Percentiles rank a stretch among this genome's conserved stretches.
Evolutionary conservation across 2,329 filamentous ascomycete genomes (phyloP).

Genomic region (Capronia epimyces): DNA sequence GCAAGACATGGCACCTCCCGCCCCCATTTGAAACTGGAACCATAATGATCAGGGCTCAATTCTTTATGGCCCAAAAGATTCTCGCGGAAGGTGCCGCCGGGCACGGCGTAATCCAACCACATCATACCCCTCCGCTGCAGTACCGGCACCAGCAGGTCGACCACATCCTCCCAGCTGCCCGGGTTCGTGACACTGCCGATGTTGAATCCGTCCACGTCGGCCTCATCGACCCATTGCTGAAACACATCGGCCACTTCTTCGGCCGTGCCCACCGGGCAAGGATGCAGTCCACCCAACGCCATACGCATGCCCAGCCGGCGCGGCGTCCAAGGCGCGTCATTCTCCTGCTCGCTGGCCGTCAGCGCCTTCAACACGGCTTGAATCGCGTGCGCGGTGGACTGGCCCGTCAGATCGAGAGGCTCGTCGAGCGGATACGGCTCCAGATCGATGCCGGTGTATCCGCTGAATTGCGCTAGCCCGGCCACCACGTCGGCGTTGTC

Average conservation of each 20-base stretch:
- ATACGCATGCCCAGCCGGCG: neutral
- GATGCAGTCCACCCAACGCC: neutral
- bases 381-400: conserved; percentile 22
- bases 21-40: too few species aligned
- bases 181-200: conserved; percentile 33
- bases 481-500: conserved; percentile 50
- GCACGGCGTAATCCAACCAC: conserved; percentile 18
- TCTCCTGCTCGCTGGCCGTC: conserved; percentile 34
- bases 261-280: conserved; percentile 28
- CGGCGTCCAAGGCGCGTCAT: conserved; percentile 51
- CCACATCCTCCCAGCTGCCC: conserved; percentile 48
- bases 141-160: conserved; percentile 46
- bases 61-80: neutral
- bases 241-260: conserved; percentile 62
- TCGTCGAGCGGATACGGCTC: conserved; percentile 53
- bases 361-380: conserved; percentile 25
- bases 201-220: conserved; percentile 54
- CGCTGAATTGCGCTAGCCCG: conserved; percentile 51
- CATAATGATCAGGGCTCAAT: neutral
- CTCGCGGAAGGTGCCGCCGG: neutral
- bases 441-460: conserved; percentile 57
- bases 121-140: conserved; percentile 40
- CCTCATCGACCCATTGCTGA: conserved; percentile 54
- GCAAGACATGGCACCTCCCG: too few species aligned
- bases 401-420: conserved; percentile 46